Evolutionary conservation across 2,329 filamentous ascomycete species (phyloP), one percentile per base, ranked within the genome.

Genomic region (Alternaria triticimaculans): DNA sequence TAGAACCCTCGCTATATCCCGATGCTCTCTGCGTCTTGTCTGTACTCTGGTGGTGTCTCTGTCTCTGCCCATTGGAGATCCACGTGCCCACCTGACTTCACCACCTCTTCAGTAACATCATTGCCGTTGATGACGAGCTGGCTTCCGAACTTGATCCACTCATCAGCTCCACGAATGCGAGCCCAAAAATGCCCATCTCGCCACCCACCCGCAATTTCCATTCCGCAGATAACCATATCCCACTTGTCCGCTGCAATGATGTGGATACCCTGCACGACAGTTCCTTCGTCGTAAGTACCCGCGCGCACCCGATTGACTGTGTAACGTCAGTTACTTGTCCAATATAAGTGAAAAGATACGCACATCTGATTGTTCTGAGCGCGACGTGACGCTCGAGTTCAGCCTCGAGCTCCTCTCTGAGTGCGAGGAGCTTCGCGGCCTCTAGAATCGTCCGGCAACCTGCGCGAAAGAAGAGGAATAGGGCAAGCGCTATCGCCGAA

Each of bases 381-480:
- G 25, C 25, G 10, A 28, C 26, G 1, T 28, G 18, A 26, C n/a
- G 5, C 10, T 49, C 46, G 12, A 18, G 23, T 2, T 49, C 21
- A n/a, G 25, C 25, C 25, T 23, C 15, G 1, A 49, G 45, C 15
- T 49, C n/a, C 3, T 14, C 21, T 23, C n/a, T 49, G 45, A 49
- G 9, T 1, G 25, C 15, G n/a, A 41, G 37, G 1, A 41, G n/a
- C 37, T 41, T 41, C 37, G 15, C 37, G 37, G 37, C 11, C 3
- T 41, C 37, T 1, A 18, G 1, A 5, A 41, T 18, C 37, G 2
- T 41, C n/a, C 0, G 37, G 37, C 11, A 41, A 18, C 37, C 4
- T 18, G 4, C 0, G 8, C 8, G 37, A 18, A 41, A 0, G 8
- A 1, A 0, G 0, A 41, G 0, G n/a, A 18, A 41, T 41, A 41